Evolutionary conservation across 2,329 filamentous ascomycete genomes (phyloP), one percentile per base, ranked within the genome.

Genomic region (Ophiostoma sp.): DNA sequence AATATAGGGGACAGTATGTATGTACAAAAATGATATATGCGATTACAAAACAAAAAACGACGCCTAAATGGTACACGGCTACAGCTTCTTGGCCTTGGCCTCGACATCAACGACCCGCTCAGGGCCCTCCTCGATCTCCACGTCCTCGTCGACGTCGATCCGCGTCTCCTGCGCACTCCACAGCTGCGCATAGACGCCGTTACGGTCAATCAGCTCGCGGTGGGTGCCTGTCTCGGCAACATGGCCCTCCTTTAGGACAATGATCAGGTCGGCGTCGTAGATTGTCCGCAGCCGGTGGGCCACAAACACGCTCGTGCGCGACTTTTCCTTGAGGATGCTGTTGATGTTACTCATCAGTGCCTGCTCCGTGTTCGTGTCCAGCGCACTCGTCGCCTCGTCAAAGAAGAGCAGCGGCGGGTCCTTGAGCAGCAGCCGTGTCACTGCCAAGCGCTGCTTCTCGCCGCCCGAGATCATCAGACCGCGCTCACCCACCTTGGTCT

Each of bases 161-260:
- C 68, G 68, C 4, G 73, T 75, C 60, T 75, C 74, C 36, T 75
- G 74, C 67, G 74, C 74, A 67, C 90, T 94, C 94, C 94, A 98
- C 60, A 98, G 83, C 79, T 96, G 90, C 5, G 92, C 89, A 78
- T 98, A 98, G 27, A 97, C 83, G 0, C 92, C 92, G 20, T 86
- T 89, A 20, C 81, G 83, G 75, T 95, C 90, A 72, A 98, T 87
- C 71, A 99, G 81, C 78, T 95, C 87, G 71, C 90, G 86, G 79
- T 99, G 95, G 20, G 91, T 96, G 17, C 95, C 95, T 79, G 87
- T 88, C 81, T 98, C 95, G 2, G 89, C 92, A n/a, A 98, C 93
- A 17, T 83, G 83, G 0, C 95, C 95, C 72, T 91, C 89, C 77
- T 89, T 90, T 70, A 98, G 81, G 52, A 98, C 95, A 75, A 98